A percentile compares a stretch with the other conserved stretches of the same genome.
phyloP scores from a whole-genome alignment of 768 basidiomycete species.

The Lentinus tigrinus region DNA sequence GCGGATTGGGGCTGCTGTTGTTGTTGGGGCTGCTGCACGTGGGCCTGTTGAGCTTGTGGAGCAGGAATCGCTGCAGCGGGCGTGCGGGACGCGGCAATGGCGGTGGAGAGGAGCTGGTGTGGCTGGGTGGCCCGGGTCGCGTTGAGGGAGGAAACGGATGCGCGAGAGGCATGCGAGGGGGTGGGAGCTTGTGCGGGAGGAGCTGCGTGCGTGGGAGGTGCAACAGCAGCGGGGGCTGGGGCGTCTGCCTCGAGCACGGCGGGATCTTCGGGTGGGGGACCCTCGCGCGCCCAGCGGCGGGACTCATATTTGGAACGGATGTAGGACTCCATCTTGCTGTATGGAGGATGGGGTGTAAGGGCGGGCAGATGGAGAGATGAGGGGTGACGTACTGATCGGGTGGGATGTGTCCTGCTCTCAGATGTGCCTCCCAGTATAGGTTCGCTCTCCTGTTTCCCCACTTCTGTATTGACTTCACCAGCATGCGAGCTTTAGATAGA shows the following conservation, averaged over 20 bases:
- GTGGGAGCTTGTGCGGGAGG: constrained; percentile 10
- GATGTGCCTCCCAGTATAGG: constrained; percentile 95
- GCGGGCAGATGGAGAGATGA: neutral
- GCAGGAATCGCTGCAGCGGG: constrained; percentile 10
- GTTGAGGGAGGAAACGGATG: constrained; percentile 21
- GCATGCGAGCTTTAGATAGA: neutral
- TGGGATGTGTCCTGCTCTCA: constrained; percentile 87
- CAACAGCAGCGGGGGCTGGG: constrained; percentile 22
- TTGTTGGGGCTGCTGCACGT: constrained; percentile 21
- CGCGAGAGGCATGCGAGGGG: constrained; percentile 23
- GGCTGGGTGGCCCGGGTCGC: constrained; percentile 38
- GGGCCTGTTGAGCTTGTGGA: constrained; percentile 5
- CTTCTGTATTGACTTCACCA: constrained; percentile 72
- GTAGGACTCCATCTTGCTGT: constrained; percentile 97
- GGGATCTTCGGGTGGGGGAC: constrained; percentile 80
- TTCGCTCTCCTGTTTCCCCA: constrained; percentile 96
- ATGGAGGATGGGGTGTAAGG: neutral
- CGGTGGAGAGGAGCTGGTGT: constrained; percentile 53
- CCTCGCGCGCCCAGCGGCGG: constrained; percentile 90
- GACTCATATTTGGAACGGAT: constrained; percentile 97
- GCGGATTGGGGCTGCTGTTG: constrained; percentile 31
- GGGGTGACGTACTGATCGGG: constrained; percentile 83
- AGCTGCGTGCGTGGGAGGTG: constrained; percentile 16
- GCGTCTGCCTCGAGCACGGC: constrained; percentile 61
- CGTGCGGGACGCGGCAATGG: constrained; percentile 11